phyloP scores from a whole-genome alignment of 202 grass and related monocot genomes.

The Alloteropsis angusta region DNA sequence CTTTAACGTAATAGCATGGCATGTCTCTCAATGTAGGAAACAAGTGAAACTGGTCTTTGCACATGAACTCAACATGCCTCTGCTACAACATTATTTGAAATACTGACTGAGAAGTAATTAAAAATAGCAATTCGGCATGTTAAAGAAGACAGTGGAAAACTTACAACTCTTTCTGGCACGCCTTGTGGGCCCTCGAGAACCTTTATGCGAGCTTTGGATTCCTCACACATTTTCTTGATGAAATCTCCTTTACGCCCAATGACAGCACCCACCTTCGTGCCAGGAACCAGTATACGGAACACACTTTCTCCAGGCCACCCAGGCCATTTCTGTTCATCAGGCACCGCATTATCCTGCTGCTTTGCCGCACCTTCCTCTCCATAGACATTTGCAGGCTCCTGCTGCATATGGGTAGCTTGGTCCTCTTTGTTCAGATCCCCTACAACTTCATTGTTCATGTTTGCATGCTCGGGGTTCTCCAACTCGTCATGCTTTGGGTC shows the following conservation, averaged over 20 bases:
- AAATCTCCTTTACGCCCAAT: conserved; percentile 94
- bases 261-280: conserved; percentile 72
- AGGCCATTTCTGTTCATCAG: conserved; percentile 73
- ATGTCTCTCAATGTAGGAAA: background rate
- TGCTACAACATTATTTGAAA: background rate
- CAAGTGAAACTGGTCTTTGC: background rate
- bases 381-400: background rate
- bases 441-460: background rate
- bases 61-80: background rate
- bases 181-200: conserved; percentile 79
- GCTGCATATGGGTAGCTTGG: conserved; percentile 1
- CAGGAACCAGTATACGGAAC: conserved; percentile 77
- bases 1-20: background rate
- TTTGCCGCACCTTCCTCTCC: conserved; percentile 16
- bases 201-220: conserved; percentile 87
- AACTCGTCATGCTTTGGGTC: conserved; percentile 10
- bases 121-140: background rate
- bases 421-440: conserved; percentile 18
- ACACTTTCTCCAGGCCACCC: conserved; percentile 92
- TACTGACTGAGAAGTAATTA: background rate
- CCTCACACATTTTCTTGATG: conserved; percentile 89
- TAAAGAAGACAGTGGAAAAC: conserved; percentile 18
- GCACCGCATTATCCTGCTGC: conserved; percentile 11
- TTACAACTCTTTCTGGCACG: conserved; percentile 76
- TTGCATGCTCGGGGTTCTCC: background rate